Conservation (phyloP, 1,284 basidiomycete species). For the Mrakiaceae sp. region DNA sequence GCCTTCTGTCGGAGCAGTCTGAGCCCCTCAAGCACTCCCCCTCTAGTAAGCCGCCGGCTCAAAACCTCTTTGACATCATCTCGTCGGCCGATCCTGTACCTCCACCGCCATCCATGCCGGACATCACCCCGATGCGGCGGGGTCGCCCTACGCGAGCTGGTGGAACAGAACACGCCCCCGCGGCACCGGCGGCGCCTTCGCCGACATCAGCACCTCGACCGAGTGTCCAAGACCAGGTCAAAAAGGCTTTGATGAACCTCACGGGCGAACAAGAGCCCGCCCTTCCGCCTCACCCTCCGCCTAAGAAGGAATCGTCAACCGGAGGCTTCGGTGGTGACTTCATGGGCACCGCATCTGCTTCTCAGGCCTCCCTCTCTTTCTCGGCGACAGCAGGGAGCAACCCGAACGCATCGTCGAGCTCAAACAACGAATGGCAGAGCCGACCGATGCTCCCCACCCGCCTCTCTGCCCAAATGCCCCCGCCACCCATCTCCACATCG, state of each 20-base stretch:
- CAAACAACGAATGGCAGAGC: too few species aligned
- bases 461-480: neutral
- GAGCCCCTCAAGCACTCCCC: slow-evolving; percentile 5
- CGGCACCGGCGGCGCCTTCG: neutral
- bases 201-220: neutral
- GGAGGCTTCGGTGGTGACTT: neutral
- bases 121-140: slow-evolving; percentile 16
- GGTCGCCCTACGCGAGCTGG: slow-evolving; percentile 9
- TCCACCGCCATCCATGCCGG: neutral
- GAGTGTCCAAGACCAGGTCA: neutral
- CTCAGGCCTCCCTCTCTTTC: neutral
- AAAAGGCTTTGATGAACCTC: neutral
- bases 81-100: slow-evolving; percentile 10
- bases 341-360: neutral
- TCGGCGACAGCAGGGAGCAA: neutral
- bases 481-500: neutral
- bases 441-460: neutral
- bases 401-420: neutral
- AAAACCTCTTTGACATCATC: slow-evolving; percentile 15
- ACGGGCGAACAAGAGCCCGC: neutral
- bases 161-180: neutral
- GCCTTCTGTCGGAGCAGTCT: neutral
- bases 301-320: too few species aligned
- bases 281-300: neutral
- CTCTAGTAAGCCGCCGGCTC: neutral